phyloP scores from a whole-genome alignment of 352 stramenopile genomes.

The Peronospora tabacina region DNA sequence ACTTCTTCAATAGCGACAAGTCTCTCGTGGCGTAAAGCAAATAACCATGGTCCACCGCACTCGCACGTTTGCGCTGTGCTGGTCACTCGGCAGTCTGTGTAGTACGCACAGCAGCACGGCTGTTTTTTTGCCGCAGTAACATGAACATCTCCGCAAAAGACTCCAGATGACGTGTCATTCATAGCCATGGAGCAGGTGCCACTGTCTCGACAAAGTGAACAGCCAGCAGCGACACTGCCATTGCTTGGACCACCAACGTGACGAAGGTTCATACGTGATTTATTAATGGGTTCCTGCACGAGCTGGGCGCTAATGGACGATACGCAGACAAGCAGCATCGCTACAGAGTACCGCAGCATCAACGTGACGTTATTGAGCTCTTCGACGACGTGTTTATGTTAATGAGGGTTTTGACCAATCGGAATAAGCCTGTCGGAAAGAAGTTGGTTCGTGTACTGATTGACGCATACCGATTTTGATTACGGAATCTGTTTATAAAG shows the following conservation, averaged over 20 bases:
- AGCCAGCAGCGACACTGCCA: slow-evolving; percentile 31
- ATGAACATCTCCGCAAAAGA: slow-evolving; percentile 63
- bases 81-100: slow-evolving; percentile 57
- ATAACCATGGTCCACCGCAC: slow-evolving; percentile 33
- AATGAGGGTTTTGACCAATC: slow-evolving; percentile 10
- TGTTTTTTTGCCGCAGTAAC: slow-evolving; percentile 24
- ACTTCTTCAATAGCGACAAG: slow-evolving; percentile 11
- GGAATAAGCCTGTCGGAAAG: slow-evolving; percentile 12
- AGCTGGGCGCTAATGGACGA: slow-evolving; percentile 2
- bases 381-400: too few species aligned
- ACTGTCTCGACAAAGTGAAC: slow-evolving; percentile 44
- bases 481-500: too few species aligned
- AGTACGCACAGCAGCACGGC: slow-evolving; percentile 63
- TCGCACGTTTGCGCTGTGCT: slow-evolving; percentile 43
- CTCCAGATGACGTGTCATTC: slow-evolving; percentile 37
- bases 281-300: background rate
- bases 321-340: slow-evolving; percentile 8
- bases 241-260: slow-evolving; percentile 2
- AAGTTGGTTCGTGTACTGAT: background rate
- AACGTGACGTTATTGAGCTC: background rate
- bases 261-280: slow-evolving; percentile 2
- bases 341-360: slow-evolving; percentile 2
- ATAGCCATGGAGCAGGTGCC: slow-evolving; percentile 64
- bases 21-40: slow-evolving; percentile 16
- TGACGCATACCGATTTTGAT: too few species aligned